Base-by-base conservation (phyloP, 139 green algal species). In the Volvox africanus region DNA sequence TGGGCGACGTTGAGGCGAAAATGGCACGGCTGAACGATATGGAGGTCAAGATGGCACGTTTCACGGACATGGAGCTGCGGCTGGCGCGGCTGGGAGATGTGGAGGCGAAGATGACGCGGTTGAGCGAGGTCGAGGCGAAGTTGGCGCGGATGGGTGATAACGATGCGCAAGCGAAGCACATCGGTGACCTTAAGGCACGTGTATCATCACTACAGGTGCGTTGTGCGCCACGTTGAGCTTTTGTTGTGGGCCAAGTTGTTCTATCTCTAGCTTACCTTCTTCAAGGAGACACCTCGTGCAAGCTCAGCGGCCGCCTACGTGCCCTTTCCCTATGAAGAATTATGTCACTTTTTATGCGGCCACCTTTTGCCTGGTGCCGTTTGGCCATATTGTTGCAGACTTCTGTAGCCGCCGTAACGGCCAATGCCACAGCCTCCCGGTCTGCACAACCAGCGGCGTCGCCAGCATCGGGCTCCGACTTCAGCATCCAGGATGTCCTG, bases 141-240 rank as follows among this genome's bases (percentile, higher is more conserved):
- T 9, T 82, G 50, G 37, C 71, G 19, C 69, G 85, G 18, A n/a
- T 83, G 44, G 71, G 28, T 0, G 85, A 90, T 33, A 19, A 50
- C 17, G 85, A 89, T 44, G 69, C 0, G 17, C 68, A 89, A 71
- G 30, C 24, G 55, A 61, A 32, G 32, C 85, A 35, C 0, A 20
- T 89, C 19, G 37, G 30, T n/a, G 85, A 89, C 1, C 22, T 82
- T 69, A 68, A 89, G 14, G 18, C 69, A 20, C 67, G 83, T 3
- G 83, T 89, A 13, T 71, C 83, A 3, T n/a, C 85, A 6, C 85
- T 90, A 44, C 86, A 90, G 84, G 84, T 88, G 65, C 36, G 78
- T 33, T 28, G 65, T 28, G 65, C 21, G 6, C 44, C 44, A 55
- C 5, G 44, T 55, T 55, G 44, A 14, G 44, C 44, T 5, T n/a